phyloP scores from a whole-genome alignment of 1,284 basidiomycete species.

The Apiotrichum siamense region DNA sequence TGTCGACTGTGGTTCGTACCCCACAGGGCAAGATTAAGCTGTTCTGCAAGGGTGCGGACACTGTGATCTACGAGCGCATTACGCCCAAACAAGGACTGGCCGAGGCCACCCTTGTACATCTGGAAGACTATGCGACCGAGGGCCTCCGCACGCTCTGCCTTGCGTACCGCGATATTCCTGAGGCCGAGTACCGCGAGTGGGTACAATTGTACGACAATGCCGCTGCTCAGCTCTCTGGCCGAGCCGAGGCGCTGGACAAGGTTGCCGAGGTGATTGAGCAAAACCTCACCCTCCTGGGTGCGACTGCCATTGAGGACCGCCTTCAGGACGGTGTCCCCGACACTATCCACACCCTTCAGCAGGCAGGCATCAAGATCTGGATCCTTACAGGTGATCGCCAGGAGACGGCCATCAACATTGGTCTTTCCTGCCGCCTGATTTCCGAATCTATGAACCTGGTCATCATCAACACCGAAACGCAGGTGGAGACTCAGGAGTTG shows the following conservation, averaged over 20 bases:
- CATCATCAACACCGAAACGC: constrained; percentile 86
- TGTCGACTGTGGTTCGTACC: constrained; percentile 87
- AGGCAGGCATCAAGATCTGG: constrained; percentile 99
- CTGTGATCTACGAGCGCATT: constrained; percentile 86
- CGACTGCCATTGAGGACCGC: constrained; percentile 98
- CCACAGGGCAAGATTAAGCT: constrained; percentile 90
- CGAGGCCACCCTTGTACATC: constrained; percentile 79
- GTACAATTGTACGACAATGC: constrained; percentile 80
- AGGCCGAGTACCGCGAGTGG: constrained; percentile 89
- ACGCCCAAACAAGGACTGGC: constrained; percentile 71
- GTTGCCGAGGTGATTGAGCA: constrained; percentile 95
- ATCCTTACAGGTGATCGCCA: constrained; percentile 96
- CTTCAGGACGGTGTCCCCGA: constrained; percentile 98
- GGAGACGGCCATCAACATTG: constrained; percentile 99
- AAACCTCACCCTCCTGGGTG: constrained; percentile 84
- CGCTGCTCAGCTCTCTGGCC: constrained; percentile 83
- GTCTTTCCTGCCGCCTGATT: constrained; percentile 91
- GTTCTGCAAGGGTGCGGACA: constrained; percentile 96
- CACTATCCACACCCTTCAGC: constrained; percentile 93
- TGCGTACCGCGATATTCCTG: constrained; percentile 83
- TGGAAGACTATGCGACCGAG: constrained; percentile 97
- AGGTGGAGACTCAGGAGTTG: constrained; percentile 79
- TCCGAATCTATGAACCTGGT: constrained; percentile 98
- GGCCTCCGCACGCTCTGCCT: constrained; percentile 95
- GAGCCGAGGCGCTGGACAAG: constrained; percentile 86